Conservation (phyloP, 2,329 filamentous ascomycete genomes). For the Lecanicillium sp. region DNA sequence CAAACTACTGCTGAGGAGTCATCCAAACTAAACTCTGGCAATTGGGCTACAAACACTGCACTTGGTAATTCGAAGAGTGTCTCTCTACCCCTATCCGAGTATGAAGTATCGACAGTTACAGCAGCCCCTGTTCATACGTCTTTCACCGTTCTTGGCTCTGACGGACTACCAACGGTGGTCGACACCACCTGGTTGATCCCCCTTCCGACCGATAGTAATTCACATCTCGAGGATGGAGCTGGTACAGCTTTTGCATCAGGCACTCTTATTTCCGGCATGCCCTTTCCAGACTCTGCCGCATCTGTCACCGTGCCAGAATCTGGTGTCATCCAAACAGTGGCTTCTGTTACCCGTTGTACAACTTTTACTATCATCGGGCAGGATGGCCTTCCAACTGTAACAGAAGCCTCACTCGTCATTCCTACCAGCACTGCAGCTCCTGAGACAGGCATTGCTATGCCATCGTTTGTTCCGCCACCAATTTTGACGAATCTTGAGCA, state of each 20-base stretch:
- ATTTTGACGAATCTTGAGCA: constrained; percentile 16
- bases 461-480: constrained; percentile 10
- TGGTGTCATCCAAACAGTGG: constrained; percentile 3
- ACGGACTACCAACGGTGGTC: constrained; percentile 20
- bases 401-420: constrained; percentile 22
- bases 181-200: constrained; percentile 18
- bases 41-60: constrained; percentile 1
- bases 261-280: too few species aligned
- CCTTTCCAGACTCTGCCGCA: too few species aligned
- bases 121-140: constrained; percentile 14
- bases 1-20: constrained; percentile 6
- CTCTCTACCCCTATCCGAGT: constrained; percentile 1
- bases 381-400: constrained; percentile 19
- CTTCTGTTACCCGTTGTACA: constrained; percentile 21
- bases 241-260: too few species aligned
- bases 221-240: too few species aligned
- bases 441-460: constrained; percentile 11
- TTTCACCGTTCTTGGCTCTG: constrained; percentile 19
- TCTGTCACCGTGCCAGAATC: too few species aligned
- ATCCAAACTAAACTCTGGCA: background rate
- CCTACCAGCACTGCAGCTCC: constrained; percentile 5
- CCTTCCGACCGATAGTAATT: too few species aligned
- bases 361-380: constrained; percentile 20
- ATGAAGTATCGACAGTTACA: background rate
- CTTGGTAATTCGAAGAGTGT: too few species aligned